Base-by-base conservation (phyloP, 1,284 basidiomycete species). In the Coniophora puteana region DNA sequence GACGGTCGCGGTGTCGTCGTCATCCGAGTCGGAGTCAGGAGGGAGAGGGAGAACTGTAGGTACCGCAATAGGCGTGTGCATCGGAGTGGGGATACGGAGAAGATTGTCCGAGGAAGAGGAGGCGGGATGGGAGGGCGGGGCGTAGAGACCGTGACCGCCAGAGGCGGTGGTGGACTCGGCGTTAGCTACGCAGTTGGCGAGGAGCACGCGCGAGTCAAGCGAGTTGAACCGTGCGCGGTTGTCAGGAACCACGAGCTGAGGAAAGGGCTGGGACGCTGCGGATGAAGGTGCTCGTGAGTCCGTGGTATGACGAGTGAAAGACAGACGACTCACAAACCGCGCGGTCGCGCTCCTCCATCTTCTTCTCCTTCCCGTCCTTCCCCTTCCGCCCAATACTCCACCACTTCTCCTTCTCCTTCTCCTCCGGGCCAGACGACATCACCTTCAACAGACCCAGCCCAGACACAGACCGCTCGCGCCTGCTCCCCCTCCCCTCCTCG, bases 381-480 rank as follows among this genome's bases (percentile, higher is more conserved):
- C 80, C 66, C 12, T 80, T 80, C 11, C 82, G 66, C 5, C 82
- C 78, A 46, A 89, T 79, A 45, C 75, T 87, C 85, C 86, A 89
- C 83, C 85, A 88, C 59, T 80, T 83, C 53, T 74, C 74, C 57
- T 74, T 78, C 50, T 78, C 78, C 41, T 80, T 76, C 20, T 61
- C 66, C 66, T 83, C 82, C 17, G n/a, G n/a, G n/a, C n/a, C n/a
- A n/a, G n/a, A n/a, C n/a, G n/a, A n/a, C n/a, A n/a, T n/a, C 36
- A 67, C 59, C 56, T 74, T 76, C 38, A 71, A 51, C 27, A 66
- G 39, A 7, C 29, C 29, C n/a, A n/a, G n/a, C n/a, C n/a, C n/a
- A n/a, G n/a, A n/a, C n/a, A n/a, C n/a, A n/a, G n/a, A n/a, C n/a
- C n/a, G n/a, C n/a, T n/a, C n/a, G n/a, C n/a, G n/a, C n/a, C n/a